Evolutionary conservation across 768 basidiomycete genomes (phyloP), one percentile per base, ranked within the genome.

Genomic region (Austroboletus eburneus): DNA sequence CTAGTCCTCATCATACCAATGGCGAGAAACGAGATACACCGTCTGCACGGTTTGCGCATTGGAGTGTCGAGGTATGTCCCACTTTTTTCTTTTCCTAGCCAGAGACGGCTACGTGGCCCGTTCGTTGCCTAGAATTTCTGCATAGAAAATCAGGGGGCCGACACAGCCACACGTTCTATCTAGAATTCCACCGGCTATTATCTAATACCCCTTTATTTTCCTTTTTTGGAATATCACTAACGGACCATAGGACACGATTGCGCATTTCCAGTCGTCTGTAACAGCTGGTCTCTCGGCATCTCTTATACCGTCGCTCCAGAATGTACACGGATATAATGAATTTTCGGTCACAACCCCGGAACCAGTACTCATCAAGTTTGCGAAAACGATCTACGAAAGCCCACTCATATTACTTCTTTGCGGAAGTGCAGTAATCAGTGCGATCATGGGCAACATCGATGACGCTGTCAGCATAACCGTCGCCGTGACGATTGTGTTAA

Each of bases 381-480:
- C 85, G 13, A 93, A 94, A 66, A 94, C 88, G 29, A 92, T 98
- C 41, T 96, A 94, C 66, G 94, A 97, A 69, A 91, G 83, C 59
- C 94, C 95, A 2, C 71, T 98, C 3, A 96, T 95, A 59, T 71
- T 98, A 20, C 73, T 98, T 3, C 72, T 98, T 29, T 86, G 95
- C 49, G 95, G 82, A 22, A 96, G 93, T 62, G 93, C 94, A 1
- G 72, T 78, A 16, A 81, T 97, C 33, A 94, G 91, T 61, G 89
- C 87, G 3, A 61, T 92, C 39, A 90, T 97, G 83, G 95, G 95
- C n/a, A 95, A 96, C 58, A 69, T 88, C 29, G 92, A 98, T 62
- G 94, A 98, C 59, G 94, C 95, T 5, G 69, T 93, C 54, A 94
- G 91, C 60, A 97, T 98, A 51, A 85, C 87, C 2, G 76, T 95